phyloP scores from a whole-genome alignment of 352 stramenopile genomes.

The Pythium apleroticum region DNA sequence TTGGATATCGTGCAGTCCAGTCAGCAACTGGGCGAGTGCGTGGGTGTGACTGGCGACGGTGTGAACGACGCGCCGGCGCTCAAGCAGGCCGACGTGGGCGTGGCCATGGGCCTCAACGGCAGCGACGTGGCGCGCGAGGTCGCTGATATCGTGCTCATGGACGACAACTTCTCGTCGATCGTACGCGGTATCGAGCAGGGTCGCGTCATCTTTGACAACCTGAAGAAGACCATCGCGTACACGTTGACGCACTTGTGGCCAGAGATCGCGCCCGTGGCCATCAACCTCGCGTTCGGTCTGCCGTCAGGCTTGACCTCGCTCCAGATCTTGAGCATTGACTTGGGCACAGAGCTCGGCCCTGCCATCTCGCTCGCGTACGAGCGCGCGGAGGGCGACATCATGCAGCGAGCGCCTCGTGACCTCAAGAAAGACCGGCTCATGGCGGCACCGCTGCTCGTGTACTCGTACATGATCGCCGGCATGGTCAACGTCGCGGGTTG shows the following conservation, averaged over 20 bases:
- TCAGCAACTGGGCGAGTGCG: conserved; percentile 38
- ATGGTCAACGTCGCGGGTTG: conserved; percentile 66
- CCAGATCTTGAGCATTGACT: conserved; percentile 87
- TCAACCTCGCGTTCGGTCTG: conserved; percentile 80
- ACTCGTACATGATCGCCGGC: conserved; percentile 83
- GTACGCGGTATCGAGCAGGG: conserved; percentile 69
- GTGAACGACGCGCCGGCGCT: conserved; percentile 66
- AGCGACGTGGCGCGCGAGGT: conserved; percentile 93
- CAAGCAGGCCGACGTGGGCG: conserved; percentile 92
- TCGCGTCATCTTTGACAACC: conserved; percentile 80
- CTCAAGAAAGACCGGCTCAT: conserved; percentile 78
- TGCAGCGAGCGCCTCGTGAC: conserved; percentile 69
- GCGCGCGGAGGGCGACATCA: conserved; percentile 70
- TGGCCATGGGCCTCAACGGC: conserved; percentile 96
- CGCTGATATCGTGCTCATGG: conserved; percentile 94
- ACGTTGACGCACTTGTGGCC: conserved; percentile 87
- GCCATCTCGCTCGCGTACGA: conserved; percentile 91
- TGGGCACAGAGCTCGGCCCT: conserved; percentile 87
- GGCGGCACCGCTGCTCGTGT: conserved; percentile 72
- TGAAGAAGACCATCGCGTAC: conserved; percentile 93
- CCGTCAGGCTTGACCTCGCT: conserved; percentile 84
- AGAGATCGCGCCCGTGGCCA: conserved; percentile 63
- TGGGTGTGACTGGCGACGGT: conserved; percentile 83
- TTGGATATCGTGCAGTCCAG: conserved; percentile 65
- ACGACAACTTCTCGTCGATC: conserved; percentile 96